Percentiles rank a stretch among this genome's conserved stretches.
Conservation (phyloP, 768 basidiomycete species). For the Crucibulum laeve region DNA sequence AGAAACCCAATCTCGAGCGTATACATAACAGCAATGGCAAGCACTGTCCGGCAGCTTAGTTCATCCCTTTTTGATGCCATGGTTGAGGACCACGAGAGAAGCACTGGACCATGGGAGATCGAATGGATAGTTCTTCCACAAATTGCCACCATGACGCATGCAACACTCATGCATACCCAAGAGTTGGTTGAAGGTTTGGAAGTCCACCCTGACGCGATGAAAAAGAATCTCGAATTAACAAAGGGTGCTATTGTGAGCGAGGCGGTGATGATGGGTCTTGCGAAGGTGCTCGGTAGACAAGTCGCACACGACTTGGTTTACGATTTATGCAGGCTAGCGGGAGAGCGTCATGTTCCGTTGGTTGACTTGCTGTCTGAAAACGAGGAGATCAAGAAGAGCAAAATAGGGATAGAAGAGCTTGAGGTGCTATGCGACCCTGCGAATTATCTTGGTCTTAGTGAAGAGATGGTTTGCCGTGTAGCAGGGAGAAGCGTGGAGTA, state of each 20-base stretch:
- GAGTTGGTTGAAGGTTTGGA: slow-evolving; percentile 33
- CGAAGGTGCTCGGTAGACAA: slow-evolving; percentile 36
- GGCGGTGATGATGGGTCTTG: slow-evolving; percentile 45
- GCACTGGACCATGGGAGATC: slow-evolving; percentile 47
- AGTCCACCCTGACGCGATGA: slow-evolving; percentile 35
- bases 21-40: slow-evolving; percentile 39
- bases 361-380: slow-evolving; percentile 25
- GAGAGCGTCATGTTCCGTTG: slow-evolving; percentile 20
- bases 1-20: slow-evolving; percentile 42
- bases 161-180: slow-evolving; percentile 30
- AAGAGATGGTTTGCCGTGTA: slow-evolving; percentile 23
- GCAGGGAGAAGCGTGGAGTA: slow-evolving; percentile 2
- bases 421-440: slow-evolving; percentile 29
- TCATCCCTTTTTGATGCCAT: slow-evolving; percentile 38
- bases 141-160: slow-evolving; percentile 36
- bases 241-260: slow-evolving; percentile 38
- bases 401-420: slow-evolving; percentile 20
- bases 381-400: slow-evolving; percentile 19
- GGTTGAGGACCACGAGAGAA: slow-evolving; percentile 45
- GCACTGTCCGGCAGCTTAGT: slow-evolving; percentile 35
- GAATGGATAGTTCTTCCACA: slow-evolving; percentile 46
- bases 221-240: slow-evolving; percentile 31
- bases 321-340: slow-evolving; percentile 29
- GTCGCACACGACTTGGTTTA: slow-evolving; percentile 41
- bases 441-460: slow-evolving; percentile 32